Evolutionary conservation across 1,284 basidiomycete species (phyloP).

Genomic region (Ustanciosporium gigantosporum): DNA sequence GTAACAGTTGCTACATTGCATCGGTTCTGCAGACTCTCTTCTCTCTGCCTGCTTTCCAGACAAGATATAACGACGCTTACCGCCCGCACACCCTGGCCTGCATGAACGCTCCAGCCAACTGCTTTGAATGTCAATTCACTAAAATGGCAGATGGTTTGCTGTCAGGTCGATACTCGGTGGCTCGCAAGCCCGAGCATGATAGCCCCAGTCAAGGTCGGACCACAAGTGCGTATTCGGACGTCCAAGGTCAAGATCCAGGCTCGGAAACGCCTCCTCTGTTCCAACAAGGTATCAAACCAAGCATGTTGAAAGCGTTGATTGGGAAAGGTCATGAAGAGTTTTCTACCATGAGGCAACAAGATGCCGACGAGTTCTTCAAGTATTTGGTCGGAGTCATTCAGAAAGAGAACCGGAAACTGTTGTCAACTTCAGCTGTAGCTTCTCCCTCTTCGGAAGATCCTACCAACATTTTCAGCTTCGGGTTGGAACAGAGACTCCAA

Average conservation of each 20-base stretch:
- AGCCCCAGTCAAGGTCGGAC: background rate
- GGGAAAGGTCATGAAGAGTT: constrained; percentile 94
- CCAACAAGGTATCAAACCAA: constrained; percentile 83
- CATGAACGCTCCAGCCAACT: constrained; percentile 74
- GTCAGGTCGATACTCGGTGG: constrained; percentile 85
- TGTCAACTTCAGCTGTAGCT: too few species aligned
- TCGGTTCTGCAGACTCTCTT: constrained; percentile 88
- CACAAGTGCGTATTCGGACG: constrained; percentile 1
- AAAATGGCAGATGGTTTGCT: constrained; percentile 91
- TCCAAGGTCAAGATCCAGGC: too few species aligned
- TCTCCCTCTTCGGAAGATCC: constrained; percentile 62
- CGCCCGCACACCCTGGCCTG: constrained; percentile 72
- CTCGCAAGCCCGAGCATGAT: constrained; percentile 61
- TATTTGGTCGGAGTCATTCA: constrained; percentile 75
- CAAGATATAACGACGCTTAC: constrained; percentile 71
- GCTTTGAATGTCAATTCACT: constrained; percentile 90
- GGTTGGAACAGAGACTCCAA: constrained; percentile 67
- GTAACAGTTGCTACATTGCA: constrained; percentile 98
- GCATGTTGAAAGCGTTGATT: constrained; percentile 83
- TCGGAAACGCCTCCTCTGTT: constrained; percentile 64
- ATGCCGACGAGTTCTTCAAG: constrained; percentile 91
- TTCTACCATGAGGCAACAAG: constrained; percentile 94
- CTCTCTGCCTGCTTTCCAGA: constrained; percentile 76
- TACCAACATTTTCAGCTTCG: constrained; percentile 78
- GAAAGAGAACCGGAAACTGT: constrained; percentile 62